Conservation (phyloP, 2,329 filamentous ascomycete species). For the Diaporthe sp. region DNA sequence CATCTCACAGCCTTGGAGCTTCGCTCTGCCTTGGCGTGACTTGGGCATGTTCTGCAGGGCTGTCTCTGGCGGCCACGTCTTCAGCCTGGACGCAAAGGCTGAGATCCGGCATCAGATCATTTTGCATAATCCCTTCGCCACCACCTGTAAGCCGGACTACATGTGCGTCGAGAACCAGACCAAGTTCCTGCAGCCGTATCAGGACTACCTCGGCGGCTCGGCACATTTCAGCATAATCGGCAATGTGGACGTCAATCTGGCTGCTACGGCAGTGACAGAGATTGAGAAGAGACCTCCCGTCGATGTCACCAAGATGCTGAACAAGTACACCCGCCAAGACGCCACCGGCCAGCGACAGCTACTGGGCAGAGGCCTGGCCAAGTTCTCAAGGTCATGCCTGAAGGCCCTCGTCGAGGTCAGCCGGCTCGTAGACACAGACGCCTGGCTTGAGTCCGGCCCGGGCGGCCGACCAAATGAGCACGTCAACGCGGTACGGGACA, state of each 20-base stretch:
- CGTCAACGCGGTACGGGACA: not conserved
- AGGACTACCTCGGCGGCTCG: not conserved
- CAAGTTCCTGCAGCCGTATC: not conserved
- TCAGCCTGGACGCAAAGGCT: not conserved
- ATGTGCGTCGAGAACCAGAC: conserved; percentile 4
- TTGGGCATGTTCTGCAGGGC: conserved; percentile 11
- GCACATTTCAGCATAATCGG: not conserved
- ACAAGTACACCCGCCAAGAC: not conserved
- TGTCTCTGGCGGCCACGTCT: not conserved
- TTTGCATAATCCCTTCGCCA: not conserved
- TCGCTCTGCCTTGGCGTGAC: not conserved
- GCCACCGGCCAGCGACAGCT: not conserved
- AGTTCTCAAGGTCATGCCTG: not conserved
- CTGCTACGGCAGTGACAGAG: not conserved
- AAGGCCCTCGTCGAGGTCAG: not conserved
- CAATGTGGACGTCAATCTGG: not conserved
- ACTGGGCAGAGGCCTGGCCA: not conserved
- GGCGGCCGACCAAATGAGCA: not conserved
- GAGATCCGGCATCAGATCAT: not conserved
- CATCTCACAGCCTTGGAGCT: not conserved
- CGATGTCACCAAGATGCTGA: not conserved
- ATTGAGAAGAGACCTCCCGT: not conserved
- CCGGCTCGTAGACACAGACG: not conserved
- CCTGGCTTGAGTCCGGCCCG: not conserved
- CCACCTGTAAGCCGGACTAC: not conserved